Conservation (phyloP, 768 basidiomycete genomes). For the Termitomyces sp. region DNA sequence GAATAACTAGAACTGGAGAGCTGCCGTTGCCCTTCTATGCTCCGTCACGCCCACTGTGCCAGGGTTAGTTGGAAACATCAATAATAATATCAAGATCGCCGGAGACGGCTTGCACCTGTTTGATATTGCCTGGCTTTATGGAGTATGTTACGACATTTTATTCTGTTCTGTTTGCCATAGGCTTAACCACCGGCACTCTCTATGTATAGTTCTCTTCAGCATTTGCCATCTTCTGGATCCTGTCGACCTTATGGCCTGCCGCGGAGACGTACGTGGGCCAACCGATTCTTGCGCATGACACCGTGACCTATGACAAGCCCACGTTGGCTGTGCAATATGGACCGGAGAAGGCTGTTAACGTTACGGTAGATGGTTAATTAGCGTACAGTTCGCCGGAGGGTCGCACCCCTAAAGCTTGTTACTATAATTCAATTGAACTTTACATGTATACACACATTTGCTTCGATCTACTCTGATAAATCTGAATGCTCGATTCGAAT, state of each 20-base stretch:
- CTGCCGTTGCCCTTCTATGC: conserved; percentile 59
- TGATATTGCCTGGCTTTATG: conserved; percentile 73
- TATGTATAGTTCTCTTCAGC: background rate
- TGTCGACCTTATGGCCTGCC: background rate
- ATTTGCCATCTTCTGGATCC: background rate
- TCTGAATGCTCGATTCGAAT: no score
- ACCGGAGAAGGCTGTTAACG: background rate
- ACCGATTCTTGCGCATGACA: background rate
- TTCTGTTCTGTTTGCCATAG: background rate
- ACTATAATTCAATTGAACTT: no score
- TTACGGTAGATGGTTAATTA: no score
- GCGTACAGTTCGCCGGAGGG: no score
- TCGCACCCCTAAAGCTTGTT: no score
- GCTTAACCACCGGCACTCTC: background rate
- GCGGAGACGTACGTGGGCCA: background rate
- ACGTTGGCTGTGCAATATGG: no score
- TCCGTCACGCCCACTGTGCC: conserved; percentile 75
- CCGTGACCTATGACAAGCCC: background rate
- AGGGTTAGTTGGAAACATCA: conserved; percentile 74
- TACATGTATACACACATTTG: no score
- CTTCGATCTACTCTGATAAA: no score
- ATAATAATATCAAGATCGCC: conserved; percentile 48
- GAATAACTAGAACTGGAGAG: conserved; percentile 70
- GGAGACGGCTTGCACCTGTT: conserved; percentile 56
- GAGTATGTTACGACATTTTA: conserved; percentile 39